Conservation (phyloP, 768 basidiomycete genomes). For the Russula virescens region DNA sequence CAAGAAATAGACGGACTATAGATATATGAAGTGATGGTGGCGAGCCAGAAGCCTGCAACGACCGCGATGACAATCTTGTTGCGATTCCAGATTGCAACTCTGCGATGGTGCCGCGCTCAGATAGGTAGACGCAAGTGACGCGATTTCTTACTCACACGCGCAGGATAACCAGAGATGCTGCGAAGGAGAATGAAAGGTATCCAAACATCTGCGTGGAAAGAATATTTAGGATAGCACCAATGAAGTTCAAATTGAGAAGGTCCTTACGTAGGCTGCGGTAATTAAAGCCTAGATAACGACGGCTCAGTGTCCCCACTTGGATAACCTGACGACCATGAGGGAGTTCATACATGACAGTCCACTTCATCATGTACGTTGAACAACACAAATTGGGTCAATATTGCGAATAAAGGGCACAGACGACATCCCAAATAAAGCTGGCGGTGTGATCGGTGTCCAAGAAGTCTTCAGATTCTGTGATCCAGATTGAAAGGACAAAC, state of each 20-base stretch:
- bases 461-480: not conserved
- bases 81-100: constrained; percentile 10
- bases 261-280: constrained; percentile 12
- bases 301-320: not conserved
- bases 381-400: not conserved
- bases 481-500: no score
- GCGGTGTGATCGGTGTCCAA: no score
- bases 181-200: constrained; percentile 10
- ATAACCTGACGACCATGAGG: not conserved
- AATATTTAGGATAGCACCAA: not conserved
- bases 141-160: constrained; percentile 9
- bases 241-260: no score
- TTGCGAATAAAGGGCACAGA: not conserved
- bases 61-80: not conserved
- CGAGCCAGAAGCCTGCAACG: not conserved
- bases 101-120: not conserved
- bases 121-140: not conserved
- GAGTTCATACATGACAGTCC: constrained; percentile 6
- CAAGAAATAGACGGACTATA: not conserved
- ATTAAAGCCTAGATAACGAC: constrained; percentile 3
- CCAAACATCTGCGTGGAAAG: not conserved
- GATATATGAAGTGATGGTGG: not conserved
- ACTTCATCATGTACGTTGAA: not conserved
- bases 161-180: constrained; percentile 15
- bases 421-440: constrained; percentile 21